Evolutionary conservation across 257 asterid species (phyloP).

Genomic region (Datura wrightii): DNA sequence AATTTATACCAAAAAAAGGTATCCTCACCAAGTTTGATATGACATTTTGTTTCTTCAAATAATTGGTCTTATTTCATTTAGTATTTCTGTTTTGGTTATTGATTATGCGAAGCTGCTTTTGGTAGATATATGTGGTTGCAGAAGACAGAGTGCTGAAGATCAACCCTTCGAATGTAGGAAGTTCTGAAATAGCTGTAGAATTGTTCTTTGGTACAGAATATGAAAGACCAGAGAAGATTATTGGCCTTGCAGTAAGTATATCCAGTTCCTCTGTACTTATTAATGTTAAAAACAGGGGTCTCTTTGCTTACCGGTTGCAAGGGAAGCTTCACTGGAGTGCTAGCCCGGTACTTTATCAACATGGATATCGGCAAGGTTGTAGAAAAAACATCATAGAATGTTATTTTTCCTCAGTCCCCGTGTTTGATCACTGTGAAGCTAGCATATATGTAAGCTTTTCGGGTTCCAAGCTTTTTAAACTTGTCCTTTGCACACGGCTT

Average conservation of each 20-base stretch:
- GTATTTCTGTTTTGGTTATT: background rate
- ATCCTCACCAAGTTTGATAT: no score
- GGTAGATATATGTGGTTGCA: constrained; percentile 92
- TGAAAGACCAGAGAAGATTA: constrained; percentile 61
- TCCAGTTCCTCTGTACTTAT: constrained; percentile 68
- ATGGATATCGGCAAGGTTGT: constrained; percentile 92
- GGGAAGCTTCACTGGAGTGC: constrained; percentile 84
- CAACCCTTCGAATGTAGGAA: constrained; percentile 52
- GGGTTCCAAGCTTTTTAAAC: background rate
- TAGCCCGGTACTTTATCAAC: constrained; percentile 78
- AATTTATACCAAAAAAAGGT: no score
- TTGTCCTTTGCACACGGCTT: no score
- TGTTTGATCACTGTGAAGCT: constrained; percentile 94
- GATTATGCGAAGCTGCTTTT: constrained; percentile 20
- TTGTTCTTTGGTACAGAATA: constrained; percentile 63
- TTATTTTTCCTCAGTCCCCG: constrained; percentile 73
- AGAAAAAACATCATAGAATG: constrained; percentile 62
- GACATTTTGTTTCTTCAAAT: no score
- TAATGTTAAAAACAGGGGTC: constrained; percentile 69
- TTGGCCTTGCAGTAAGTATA: constrained; percentile 76
- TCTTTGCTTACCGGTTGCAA: constrained; percentile 65
- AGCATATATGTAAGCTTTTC: constrained; percentile 65
- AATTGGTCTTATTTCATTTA: no score
- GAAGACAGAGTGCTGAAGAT: constrained; percentile 75
- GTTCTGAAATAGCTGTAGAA: constrained; percentile 60